A percentile compares a stretch with the other conserved stretches of the same genome.
Evolutionary conservation across 441 rosid genomes (phyloP).

Genomic region (Pelargonium fulgidum): DNA sequence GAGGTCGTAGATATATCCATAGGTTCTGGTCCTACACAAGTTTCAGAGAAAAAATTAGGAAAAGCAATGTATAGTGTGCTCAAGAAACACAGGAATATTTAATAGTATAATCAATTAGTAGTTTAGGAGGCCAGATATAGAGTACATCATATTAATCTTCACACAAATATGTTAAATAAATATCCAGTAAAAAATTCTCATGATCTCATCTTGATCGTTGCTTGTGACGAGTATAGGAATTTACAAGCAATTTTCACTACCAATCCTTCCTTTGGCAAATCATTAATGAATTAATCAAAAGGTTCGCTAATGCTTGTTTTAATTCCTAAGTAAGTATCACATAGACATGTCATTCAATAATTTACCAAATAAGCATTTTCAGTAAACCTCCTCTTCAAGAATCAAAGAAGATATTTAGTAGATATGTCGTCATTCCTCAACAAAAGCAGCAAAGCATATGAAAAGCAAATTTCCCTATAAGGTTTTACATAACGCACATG

Average conservation of each 20-base stretch:
- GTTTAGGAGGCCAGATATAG: neutral
- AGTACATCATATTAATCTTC: too few relatives aligned
- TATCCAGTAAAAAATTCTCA: too few relatives aligned
- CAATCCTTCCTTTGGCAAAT: conserved; percentile 1
- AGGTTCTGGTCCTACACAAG: conserved; percentile 53
- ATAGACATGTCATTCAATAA: neutral
- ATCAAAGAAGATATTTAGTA: neutral
- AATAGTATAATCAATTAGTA: neutral
- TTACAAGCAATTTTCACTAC: neutral
- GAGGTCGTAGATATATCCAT: conserved; percentile 57
- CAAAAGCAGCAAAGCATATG: conserved; percentile 4
- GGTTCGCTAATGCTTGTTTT: neutral
- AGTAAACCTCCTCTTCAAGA: neutral
- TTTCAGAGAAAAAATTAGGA: conserved; percentile 4
- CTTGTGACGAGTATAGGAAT: too few relatives aligned
- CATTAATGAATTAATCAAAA: neutral
- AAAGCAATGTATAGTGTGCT: conserved; percentile 1
- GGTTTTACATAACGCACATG: neutral
- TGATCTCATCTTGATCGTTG: neutral
- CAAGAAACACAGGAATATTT: neutral
- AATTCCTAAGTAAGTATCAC: neutral
- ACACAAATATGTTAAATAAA: too few relatives aligned
- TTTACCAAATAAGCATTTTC: neutral
- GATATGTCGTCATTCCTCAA: neutral
- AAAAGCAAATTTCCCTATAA: neutral